phyloP scores from a whole-genome alignment of 768 basidiomycete species.

The Gymnopilus dilepis region DNA sequence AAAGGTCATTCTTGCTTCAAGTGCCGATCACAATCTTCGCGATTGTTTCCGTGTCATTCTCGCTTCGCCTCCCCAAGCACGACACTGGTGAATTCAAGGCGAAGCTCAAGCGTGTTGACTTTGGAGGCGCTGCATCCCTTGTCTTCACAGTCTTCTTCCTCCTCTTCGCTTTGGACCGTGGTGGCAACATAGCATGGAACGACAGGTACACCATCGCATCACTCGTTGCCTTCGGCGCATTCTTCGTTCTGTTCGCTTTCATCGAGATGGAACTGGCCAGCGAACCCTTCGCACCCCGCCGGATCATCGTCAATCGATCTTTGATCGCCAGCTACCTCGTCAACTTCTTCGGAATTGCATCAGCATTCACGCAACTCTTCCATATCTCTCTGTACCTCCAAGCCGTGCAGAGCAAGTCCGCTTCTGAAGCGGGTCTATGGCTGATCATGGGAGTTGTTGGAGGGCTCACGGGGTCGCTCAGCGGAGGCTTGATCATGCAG shows the following conservation, averaged over 20 bases:
- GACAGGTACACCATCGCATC: slow-evolving; percentile 43
- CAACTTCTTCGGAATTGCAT: slow-evolving; percentile 60
- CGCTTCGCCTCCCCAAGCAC: slow-evolving; percentile 56
- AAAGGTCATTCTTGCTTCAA: slow-evolving; percentile 64
- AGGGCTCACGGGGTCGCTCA: slow-evolving; percentile 53
- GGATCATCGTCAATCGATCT: slow-evolving; percentile 54
- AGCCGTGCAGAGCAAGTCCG: slow-evolving; percentile 53
- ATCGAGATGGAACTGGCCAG: slow-evolving; percentile 55
- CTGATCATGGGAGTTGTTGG: slow-evolving; percentile 54
- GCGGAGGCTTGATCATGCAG: slow-evolving; percentile 60
- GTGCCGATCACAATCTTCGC: slow-evolving; percentile 61
- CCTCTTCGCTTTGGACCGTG: slow-evolving; percentile 61
- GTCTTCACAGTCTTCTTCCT: slow-evolving; percentile 61
- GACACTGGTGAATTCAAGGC: slow-evolving; percentile 45
- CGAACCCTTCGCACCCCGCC: slow-evolving; percentile 65
- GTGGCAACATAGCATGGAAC: slow-evolving; percentile 54
- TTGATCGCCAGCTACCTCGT: slow-evolving; percentile 61
- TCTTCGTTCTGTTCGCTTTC: slow-evolving; percentile 43
- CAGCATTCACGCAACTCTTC: slow-evolving; percentile 52
- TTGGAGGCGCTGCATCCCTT: slow-evolving; percentile 60
- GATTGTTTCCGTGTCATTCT: slow-evolving; percentile 54
- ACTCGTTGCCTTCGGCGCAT: slow-evolving; percentile 38
- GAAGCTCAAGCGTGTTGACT: slow-evolving; percentile 68
- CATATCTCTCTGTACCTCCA: slow-evolving; percentile 63
- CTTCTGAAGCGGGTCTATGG: slow-evolving; percentile 56